Base-by-base conservation (phyloP, 345 rosid species). In the Luvunga scandens region DNA sequence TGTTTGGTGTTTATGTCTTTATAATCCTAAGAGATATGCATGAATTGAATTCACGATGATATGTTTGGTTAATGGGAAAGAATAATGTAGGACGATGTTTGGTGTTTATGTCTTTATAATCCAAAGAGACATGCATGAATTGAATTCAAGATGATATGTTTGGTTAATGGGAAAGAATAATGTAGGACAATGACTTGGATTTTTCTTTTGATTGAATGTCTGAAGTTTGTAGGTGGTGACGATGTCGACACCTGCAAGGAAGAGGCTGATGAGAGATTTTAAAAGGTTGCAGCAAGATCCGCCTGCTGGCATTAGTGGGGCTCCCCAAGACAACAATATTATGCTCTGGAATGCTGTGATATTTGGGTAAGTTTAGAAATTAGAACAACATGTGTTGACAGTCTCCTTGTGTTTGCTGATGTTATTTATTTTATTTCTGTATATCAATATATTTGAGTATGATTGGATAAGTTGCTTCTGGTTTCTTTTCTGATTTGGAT, bases 221-320 rank as follows among this genome's bases (percentile, higher is more conserved):
- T 60, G 55, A 9, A 21, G 21, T 61, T 74, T 66, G 42, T 60
- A 62, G 84, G 79, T 66, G 57, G 76, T 74, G 63, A 6, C 28
- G 25, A 89, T 89, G 92, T 75, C 92, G 33, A 87, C 87, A 63
- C 89, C 92, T 33, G 83, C 89, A 6, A 86, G 87, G 78, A 89
- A 89, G 85, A 88, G 92, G 81, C 82, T 89, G 71, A 86, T 89
- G 88, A 87, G 92, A 82, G 91, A 89, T 78, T 89, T 89, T 81
- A 89, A 89, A 85, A 86, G 90, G 74, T 73, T 89, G 55, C 92
- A 87, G 80, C 89, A 86, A 71, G 92, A 89, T 69, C 92, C 90
- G 4, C 92, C 90, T 28, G 79, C 87, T 1, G 89, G 90, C 63
- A 86, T 87, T 65, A 87, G 90, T 59, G 90, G 92, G 56, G 82